Evolutionary conservation across 176 grass and related monocot species (phyloP).

Genomic region (Musa beccarii): DNA sequence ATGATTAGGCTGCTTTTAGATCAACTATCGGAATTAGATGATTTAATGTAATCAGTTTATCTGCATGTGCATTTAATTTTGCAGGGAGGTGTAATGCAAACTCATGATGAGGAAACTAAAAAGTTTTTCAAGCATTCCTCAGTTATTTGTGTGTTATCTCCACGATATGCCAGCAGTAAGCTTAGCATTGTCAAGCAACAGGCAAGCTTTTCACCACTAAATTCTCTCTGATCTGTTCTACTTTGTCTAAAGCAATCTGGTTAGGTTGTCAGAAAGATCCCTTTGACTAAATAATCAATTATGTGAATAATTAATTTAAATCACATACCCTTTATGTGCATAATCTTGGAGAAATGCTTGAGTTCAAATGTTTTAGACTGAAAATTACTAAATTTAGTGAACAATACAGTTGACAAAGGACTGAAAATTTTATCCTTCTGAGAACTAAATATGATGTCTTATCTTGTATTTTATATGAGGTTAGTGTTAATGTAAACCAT

Average conservation of each 20-base stretch:
- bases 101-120: slow-evolving; percentile 16
- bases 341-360: neutral
- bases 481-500: no score
- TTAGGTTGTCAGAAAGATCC: no score
- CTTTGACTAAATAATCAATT: no score
- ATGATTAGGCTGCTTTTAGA: no score
- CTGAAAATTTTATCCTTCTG: neutral
- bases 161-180: slow-evolving; percentile 19
- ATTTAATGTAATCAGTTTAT: neutral
- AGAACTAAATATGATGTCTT: neutral
- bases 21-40: neutral
- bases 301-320: no score
- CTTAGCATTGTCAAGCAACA: slow-evolving; percentile 22
- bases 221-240: neutral
- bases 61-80: neutral
- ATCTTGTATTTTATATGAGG: neutral
- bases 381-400: neutral
- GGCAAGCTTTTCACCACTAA: neutral
- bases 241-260: no score
- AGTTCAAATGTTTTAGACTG: neutral
- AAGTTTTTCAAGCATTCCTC: slow-evolving; percentile 22
- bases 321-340: neutral
- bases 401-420: neutral
- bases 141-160: slow-evolving; percentile 20
- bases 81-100: slow-evolving; percentile 22